Conservation (phyloP, 257 asterid genomes). For the Solanum medicagineum region DNA sequence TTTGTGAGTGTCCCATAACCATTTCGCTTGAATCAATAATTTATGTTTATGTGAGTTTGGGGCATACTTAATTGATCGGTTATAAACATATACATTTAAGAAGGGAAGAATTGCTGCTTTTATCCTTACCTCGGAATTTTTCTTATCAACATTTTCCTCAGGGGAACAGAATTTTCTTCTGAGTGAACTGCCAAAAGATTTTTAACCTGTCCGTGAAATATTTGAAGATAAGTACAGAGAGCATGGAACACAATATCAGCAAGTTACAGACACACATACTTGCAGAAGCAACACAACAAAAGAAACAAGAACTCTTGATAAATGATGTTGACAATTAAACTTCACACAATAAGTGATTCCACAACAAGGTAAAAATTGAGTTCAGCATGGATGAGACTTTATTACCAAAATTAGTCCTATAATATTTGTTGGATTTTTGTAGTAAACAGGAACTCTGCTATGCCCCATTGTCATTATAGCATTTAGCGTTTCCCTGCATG, state of each 20-base stretch:
- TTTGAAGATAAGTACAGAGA: not conserved
- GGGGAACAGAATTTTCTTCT: slow-evolving; percentile 56
- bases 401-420: slow-evolving; percentile 89
- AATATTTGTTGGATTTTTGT: slow-evolving; percentile 58
- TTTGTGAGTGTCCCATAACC: not conserved
- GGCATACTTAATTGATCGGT: not conserved
- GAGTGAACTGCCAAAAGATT: slow-evolving; percentile 89
- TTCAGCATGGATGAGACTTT: not conserved
- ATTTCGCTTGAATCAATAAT: not conserved
- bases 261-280: not conserved
- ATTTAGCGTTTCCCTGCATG: slow-evolving; percentile 75
- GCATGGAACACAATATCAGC: not conserved
- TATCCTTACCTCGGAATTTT: slow-evolving; percentile 75
- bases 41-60: not conserved
- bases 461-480: slow-evolving; percentile 96
- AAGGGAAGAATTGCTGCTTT: not conserved
- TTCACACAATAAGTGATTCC: not conserved
- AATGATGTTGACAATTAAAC: not conserved
- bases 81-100: not conserved
- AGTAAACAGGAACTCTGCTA: slow-evolving; percentile 88
- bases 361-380: not conserved
- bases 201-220: slow-evolving; percentile 47
- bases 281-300: not conserved
- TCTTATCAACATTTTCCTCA: slow-evolving; percentile 80
- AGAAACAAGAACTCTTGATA: not conserved